These are phyloP conservation scores for Oryza glumipatula DNA, from an alignment of 176 grass and related monocot species.

Conservation along the genomic window DNA sequence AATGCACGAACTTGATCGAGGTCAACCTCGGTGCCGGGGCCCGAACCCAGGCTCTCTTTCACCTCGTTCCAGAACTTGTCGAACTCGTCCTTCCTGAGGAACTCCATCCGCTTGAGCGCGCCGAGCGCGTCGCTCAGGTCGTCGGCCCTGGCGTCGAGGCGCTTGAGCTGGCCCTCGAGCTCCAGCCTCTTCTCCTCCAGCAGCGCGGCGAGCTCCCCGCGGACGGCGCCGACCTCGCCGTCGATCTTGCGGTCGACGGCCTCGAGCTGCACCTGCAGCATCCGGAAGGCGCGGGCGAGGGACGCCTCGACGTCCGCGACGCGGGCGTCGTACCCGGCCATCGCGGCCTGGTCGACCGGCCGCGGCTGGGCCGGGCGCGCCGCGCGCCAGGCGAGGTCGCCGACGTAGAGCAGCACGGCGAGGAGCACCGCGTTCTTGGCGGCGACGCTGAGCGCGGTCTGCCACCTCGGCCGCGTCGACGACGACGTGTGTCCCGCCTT, in stretches of 20 bases:
- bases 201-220: conserved; percentile 47
- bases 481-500: conserved; percentile 4
- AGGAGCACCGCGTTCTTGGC: conserved; percentile 56
- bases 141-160: conserved; percentile 51
- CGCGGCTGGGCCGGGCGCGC: conserved; percentile 16
- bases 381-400: conserved; percentile 54
- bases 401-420: conserved; percentile 54
- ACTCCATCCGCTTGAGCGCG: conserved; percentile 54
- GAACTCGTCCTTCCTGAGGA: conserved; percentile 69
- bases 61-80: conserved; percentile 64
- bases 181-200: conserved; percentile 62
- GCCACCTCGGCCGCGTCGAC: conserved; percentile 41
- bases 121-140: conserved; percentile 55
- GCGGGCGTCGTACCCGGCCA: conserved; percentile 47
- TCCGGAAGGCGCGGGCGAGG: conserved; percentile 53
- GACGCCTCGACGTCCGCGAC: conserved; percentile 71
- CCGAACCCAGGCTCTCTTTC: conserved; percentile 37
- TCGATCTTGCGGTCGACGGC: conserved; percentile 82
- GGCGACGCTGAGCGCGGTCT: conserved; percentile 54
- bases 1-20: conserved; percentile 70
- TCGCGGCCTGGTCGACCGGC: conserved; percentile 26
- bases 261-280: conserved; percentile 83
- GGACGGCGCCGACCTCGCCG: conserved; percentile 47
- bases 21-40: conserved; percentile 32
- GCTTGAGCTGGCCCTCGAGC: conserved; percentile 51